Conservation (phyloP, 2,329 filamentous ascomycete species). For the Colletotrichum endophyticum region DNA sequence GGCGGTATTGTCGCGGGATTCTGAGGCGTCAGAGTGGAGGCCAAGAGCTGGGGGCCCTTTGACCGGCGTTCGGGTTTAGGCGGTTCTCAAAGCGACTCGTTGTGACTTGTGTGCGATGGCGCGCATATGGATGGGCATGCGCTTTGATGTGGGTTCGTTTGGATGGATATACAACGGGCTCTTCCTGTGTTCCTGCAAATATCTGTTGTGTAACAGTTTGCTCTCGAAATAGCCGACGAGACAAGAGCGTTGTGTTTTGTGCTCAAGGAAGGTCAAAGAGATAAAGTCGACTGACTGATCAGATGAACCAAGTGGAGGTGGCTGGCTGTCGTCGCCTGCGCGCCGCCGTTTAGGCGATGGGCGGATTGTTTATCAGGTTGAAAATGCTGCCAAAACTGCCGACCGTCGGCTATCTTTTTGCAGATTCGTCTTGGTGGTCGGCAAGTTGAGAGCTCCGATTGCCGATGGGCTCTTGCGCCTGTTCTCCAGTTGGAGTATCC, state of each 20-base stretch:
- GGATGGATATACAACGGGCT: background rate
- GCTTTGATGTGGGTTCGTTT: background rate
- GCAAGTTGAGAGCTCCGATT: conserved; percentile 1
- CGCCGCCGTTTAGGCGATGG: background rate
- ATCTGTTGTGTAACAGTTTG: background rate
- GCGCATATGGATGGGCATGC: background rate
- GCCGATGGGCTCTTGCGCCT: background rate
- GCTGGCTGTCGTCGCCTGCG: background rate
- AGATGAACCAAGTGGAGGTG: conserved; percentile 1
- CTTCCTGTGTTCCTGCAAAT: background rate
- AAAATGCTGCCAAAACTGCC: background rate
- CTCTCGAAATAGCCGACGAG: background rate
- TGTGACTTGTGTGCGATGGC: background rate
- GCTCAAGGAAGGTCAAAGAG: background rate
- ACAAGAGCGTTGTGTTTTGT: background rate
- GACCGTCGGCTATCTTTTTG: conserved; percentile 11
- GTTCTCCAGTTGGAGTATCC: background rate
- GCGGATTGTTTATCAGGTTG: background rate
- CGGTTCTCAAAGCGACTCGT: background rate
- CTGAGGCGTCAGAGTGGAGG: background rate
- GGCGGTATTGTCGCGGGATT: background rate
- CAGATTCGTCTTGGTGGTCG: background rate
- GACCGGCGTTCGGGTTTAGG: background rate
- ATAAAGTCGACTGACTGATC: background rate
- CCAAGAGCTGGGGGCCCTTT: background rate